These are phyloP conservation scores for Leccinum subtestaceum DNA, from an alignment of 768 basidiomycete genomes.

Conservation along the genomic window DNA sequence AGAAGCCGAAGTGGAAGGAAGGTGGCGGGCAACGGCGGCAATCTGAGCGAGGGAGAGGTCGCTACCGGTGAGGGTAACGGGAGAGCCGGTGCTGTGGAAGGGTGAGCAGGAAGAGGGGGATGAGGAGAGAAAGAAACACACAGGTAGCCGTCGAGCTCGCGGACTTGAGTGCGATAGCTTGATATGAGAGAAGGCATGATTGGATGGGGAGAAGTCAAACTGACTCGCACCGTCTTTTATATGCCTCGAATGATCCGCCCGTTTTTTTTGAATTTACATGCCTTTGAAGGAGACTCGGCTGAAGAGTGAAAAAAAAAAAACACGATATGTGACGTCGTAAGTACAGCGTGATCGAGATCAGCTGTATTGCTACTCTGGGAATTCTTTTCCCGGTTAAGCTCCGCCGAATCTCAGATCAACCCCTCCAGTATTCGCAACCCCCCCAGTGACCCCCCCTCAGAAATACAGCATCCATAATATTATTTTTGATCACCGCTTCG, in stretches of 20 bases:
- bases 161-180: conserved; percentile 56
- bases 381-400: background rate
- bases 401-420: conserved; percentile 14
- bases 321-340: conserved; percentile 24
- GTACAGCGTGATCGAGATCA: conserved; percentile 13
- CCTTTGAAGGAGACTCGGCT: background rate
- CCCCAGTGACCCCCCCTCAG: conserved; percentile 7
- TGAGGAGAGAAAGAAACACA: conserved; percentile 30
- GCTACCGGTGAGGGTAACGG: conserved; percentile 66
- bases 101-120: conserved; percentile 1
- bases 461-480: background rate
- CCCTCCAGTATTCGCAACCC: background rate
- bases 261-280: background rate
- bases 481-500: background rate
- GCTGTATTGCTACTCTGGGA: background rate
- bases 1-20: conserved; percentile 41
- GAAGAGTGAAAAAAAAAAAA: conserved; percentile 1
- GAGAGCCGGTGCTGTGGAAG: conserved; percentile 51
- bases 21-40: conserved; percentile 67
- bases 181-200: conserved; percentile 40
- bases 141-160: conserved; percentile 66
- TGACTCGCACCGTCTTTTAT: conserved; percentile 6
- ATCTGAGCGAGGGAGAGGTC: conserved; percentile 74
- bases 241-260: conserved; percentile 18
- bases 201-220: background rate